These are phyloP conservation scores for Rhynchosporium agropyri DNA, from an alignment of 2,329 filamentous ascomycete species.

Conservation along the genomic window DNA sequence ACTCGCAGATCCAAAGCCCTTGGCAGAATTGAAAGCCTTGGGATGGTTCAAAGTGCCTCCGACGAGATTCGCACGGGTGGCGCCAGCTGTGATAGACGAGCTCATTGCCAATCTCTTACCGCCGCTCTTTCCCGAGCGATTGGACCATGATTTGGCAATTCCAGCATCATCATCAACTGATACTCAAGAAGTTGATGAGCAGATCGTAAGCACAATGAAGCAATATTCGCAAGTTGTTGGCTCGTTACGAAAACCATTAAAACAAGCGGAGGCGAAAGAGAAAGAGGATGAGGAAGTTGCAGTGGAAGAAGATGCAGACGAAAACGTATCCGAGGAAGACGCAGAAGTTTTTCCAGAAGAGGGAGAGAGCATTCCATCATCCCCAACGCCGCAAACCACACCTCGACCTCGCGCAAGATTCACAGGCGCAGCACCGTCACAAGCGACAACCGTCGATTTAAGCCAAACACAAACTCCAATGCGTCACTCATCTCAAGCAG, in stretches of 20 bases:
- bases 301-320: not conserved
- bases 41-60: constrained; percentile 57
- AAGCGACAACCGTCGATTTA: constrained; percentile 42
- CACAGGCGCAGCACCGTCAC: constrained; percentile 29
- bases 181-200: constrained; percentile 39
- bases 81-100: constrained; percentile 59
- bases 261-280: not conserved
- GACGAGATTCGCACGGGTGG: constrained; percentile 56
- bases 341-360: not conserved
- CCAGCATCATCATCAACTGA: constrained; percentile 35
- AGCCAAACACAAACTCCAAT: constrained; percentile 33
- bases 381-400: constrained; percentile 12
- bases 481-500: constrained; percentile 20
- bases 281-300: not conserved
- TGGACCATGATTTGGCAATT: not conserved
- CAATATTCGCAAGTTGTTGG: constrained; percentile 34
- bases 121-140: constrained; percentile 48
- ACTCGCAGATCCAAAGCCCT: constrained; percentile 60
- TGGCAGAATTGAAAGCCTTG: constrained; percentile 55
- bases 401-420: not conserved
- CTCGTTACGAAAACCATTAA: not conserved
- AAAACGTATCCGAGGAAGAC: not conserved
- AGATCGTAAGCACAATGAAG: constrained; percentile 36
- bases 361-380: constrained; percentile 5
- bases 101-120: constrained; percentile 60